A percentile compares a stretch with the other conserved stretches of the same genome.
Conservation (phyloP, 371 early-diverging fungal genomes). For the Rhizopus arrhizus region DNA sequence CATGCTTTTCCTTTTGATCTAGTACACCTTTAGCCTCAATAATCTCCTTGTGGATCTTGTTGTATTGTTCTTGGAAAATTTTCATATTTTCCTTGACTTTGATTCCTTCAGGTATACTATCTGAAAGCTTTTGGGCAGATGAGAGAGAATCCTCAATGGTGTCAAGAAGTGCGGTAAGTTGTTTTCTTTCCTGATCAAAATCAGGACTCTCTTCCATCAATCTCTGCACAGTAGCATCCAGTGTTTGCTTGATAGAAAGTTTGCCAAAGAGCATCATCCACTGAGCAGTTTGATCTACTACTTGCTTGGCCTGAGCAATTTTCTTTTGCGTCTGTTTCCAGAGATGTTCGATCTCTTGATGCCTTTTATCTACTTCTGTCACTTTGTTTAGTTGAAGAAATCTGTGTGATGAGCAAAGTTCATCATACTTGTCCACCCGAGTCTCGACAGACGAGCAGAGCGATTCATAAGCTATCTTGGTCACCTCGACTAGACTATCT, state of each 20-base stretch:
- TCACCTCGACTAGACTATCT: neutral
- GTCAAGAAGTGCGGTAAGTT: constrained; percentile 4
- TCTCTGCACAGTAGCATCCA: neutral
- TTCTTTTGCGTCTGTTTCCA: constrained; percentile 22
- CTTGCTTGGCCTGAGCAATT: constrained; percentile 5
- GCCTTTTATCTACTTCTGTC: constrained; percentile 10
- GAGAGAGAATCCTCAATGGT: neutral
- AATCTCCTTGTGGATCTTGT: neutral
- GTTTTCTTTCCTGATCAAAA: constrained; percentile 7
- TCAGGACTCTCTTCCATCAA: neutral
- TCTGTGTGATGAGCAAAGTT: constrained; percentile 22
- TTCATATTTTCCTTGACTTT: constrained; percentile 3
- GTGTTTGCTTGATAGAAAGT: constrained; percentile 1
- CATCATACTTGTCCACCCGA: constrained; percentile 23
- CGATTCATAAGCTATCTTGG: neutral
- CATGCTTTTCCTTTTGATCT: constrained; percentile 2
- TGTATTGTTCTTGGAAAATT: constrained; percentile 3
- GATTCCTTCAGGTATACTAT: neutral
- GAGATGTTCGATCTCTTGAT: constrained; percentile 11
- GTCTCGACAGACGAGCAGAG: constrained; percentile 6
- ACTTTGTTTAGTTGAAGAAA: constrained; percentile 29
- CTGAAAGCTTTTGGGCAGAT: neutral
- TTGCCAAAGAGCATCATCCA: constrained; percentile 8
- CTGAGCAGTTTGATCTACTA: constrained; percentile 7
- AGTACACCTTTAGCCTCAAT: neutral